phyloP scores from a whole-genome alignment of 257 asterid genomes.

The Lithospermum erythrorhizon region DNA sequence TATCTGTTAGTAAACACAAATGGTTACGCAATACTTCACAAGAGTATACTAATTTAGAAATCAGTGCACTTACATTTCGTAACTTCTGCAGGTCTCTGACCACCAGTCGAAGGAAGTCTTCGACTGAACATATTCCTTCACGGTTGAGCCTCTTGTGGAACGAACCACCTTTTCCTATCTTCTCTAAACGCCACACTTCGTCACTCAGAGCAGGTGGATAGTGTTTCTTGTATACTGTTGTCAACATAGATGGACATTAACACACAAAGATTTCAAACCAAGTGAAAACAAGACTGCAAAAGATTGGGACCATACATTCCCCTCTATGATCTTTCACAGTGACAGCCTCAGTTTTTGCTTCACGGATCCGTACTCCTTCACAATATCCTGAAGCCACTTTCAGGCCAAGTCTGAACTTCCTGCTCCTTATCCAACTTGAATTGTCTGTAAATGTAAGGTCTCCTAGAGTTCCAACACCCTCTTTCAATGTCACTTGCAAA shows the following conservation, averaged over 20 bases:
- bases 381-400: conserved; percentile 74
- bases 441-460: conserved; percentile 91
- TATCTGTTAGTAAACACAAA: conserved; percentile 33
- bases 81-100: conserved; percentile 81
- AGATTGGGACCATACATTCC: conserved; percentile 51
- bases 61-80: conserved; percentile 51
- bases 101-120: conserved; percentile 83
- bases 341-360: conserved; percentile 91
- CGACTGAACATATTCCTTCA: conserved; percentile 70
- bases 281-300: conserved; percentile 1
- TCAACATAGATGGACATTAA: conserved; percentile 15
- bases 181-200: too few species aligned
- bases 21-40: conserved; percentile 2
- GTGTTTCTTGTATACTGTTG: too few species aligned
- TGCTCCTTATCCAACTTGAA: too few species aligned
- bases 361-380: conserved; percentile 86
- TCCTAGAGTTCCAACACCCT: conserved; percentile 93
- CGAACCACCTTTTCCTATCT: too few species aligned
- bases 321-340: conserved; percentile 94
- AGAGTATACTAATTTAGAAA: not conserved
- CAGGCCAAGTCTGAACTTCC: conserved; percentile 88
- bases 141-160: too few species aligned
- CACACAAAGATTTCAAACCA: conserved; percentile 1
- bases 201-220: too few species aligned
- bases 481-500: conserved; percentile 72